Percentiles rank a stretch among this genome's conserved stretches.
Evolutionary conservation across 345 rosid genomes (phyloP).

Genomic region (Noccaea bulbosa): DNA sequence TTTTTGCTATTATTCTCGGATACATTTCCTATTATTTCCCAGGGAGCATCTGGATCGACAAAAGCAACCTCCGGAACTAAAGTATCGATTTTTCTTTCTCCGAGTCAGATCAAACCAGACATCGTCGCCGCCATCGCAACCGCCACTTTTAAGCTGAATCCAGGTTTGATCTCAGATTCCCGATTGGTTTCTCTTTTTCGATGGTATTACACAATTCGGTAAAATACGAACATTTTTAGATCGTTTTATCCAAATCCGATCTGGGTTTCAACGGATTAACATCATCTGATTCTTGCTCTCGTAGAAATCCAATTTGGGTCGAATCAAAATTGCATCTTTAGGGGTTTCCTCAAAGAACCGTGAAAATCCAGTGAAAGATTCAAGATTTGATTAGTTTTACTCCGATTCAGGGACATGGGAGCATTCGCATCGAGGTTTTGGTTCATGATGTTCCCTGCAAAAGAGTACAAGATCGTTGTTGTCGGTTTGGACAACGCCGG

Average conservation of each 20-base stretch:
- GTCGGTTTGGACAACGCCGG: slow-evolving; percentile 98
- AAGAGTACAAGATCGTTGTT: slow-evolving; percentile 96
- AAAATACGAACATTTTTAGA: background rate
- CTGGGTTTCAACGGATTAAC: background rate
- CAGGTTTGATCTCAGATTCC: slow-evolving; percentile 19
- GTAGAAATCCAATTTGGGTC: background rate
- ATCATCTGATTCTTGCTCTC: background rate
- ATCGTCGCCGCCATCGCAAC: background rate
- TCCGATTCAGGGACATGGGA: slow-evolving; percentile 57
- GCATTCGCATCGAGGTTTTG: slow-evolving; percentile 83
- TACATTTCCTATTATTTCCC: background rate
- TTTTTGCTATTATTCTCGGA: background rate
- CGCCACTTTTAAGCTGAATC: background rate
- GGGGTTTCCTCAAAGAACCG: background rate
- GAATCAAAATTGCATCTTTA: background rate
- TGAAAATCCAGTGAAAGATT: background rate
- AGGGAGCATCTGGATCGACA: background rate
- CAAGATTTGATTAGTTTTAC: background rate
- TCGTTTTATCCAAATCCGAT: slow-evolving; percentile 13
- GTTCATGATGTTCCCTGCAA: slow-evolving; percentile 95
- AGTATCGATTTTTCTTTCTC: background rate
- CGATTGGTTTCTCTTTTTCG: background rate
- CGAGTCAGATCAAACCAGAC: slow-evolving; percentile 16
- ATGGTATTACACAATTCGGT: background rate
- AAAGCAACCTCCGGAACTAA: background rate